A percentile compares a stretch with the other conserved stretches of the same genome.
These are phyloP conservation scores for Camellia lanceoleosa DNA, from an alignment of 148 eudicot species.

Conservation along the genomic window DNA sequence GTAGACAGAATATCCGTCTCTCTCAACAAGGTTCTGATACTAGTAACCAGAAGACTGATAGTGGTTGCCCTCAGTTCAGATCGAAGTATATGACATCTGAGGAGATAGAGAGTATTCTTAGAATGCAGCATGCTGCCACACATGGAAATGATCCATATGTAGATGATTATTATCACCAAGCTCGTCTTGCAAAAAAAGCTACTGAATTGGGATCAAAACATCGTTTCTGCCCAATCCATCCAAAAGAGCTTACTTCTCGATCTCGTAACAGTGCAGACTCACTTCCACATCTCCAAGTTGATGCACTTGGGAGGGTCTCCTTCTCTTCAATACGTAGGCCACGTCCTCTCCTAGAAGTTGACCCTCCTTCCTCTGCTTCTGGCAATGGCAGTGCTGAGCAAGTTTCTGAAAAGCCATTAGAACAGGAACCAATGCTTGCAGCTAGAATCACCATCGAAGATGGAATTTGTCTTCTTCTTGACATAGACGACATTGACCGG, in stretches of 20 bases:
- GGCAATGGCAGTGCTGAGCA: constrained; percentile 42
- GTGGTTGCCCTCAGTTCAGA: constrained; percentile 58
- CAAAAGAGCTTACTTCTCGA: constrained; percentile 60
- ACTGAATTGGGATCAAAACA: constrained; percentile 58
- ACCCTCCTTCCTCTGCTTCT: constrained; percentile 50
- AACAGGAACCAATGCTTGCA: constrained; percentile 94
- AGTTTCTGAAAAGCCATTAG: constrained; percentile 58
- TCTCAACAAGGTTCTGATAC: constrained; percentile 59
- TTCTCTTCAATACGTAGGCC: constrained; percentile 86
- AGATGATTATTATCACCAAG: constrained; percentile 97
- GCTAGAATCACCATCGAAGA: constrained; percentile 91
- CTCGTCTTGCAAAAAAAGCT: constrained; percentile 71
- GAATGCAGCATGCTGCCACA: constrained; percentile 80
- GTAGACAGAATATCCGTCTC: constrained; percentile 54
- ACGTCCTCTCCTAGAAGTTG: constrained; percentile 85
- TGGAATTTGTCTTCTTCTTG: constrained; percentile 72
- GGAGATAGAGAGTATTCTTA: constrained; percentile 79
- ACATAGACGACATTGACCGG: constrained; percentile 89
- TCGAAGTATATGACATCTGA: constrained; percentile 82
- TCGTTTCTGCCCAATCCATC: constrained; percentile 72
- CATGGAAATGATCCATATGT: constrained; percentile 90
- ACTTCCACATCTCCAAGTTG: constrained; percentile 75
- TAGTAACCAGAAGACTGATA: constrained; percentile 41
- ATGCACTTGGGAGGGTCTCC: constrained; percentile 71
- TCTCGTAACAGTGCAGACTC: constrained; percentile 64